These are phyloP conservation scores for Aphanomyces euteiches DNA, from an alignment of 352 stramenopile genomes.

Conservation along the genomic window DNA sequence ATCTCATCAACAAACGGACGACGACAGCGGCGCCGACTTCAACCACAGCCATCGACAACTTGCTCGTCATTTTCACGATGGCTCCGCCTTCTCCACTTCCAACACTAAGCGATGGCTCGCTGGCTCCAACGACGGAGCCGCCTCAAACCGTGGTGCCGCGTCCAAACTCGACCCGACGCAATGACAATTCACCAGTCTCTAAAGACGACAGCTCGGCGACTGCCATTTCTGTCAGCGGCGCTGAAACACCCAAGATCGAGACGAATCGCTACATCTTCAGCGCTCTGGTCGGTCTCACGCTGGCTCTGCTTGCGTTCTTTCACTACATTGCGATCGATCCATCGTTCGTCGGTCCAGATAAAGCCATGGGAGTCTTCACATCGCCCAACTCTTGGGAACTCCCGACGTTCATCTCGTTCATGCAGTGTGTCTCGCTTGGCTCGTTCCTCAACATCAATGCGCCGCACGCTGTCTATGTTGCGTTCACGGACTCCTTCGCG, in stretches of 20 bases:
- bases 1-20: neutral
- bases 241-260: neutral
- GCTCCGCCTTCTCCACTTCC: neutral
- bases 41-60: neutral
- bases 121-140: neutral
- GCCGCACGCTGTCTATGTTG: slow-evolving; percentile 54
- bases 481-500: slow-evolving; percentile 64
- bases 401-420: slow-evolving; percentile 56
- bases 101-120: neutral
- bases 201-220: neutral
- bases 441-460: slow-evolving; percentile 51
- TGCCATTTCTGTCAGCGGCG: neutral
- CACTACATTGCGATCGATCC: slow-evolving; percentile 17
- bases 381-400: slow-evolving; percentile 77
- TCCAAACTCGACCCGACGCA: neutral
- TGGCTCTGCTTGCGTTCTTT: slow-evolving; percentile 24
- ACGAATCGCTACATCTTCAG: slow-evolving; percentile 24
- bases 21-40: neutral
- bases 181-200: neutral
- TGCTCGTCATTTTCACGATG: neutral
- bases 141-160: neutral
- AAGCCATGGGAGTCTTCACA: neutral
- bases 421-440: slow-evolving; percentile 66
- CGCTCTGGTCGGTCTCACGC: slow-evolving; percentile 14
- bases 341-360: slow-evolving; percentile 17